Evolutionary conservation across 805 yeast species (phyloP).

Genomic region (Ogataea siamensis): DNA sequence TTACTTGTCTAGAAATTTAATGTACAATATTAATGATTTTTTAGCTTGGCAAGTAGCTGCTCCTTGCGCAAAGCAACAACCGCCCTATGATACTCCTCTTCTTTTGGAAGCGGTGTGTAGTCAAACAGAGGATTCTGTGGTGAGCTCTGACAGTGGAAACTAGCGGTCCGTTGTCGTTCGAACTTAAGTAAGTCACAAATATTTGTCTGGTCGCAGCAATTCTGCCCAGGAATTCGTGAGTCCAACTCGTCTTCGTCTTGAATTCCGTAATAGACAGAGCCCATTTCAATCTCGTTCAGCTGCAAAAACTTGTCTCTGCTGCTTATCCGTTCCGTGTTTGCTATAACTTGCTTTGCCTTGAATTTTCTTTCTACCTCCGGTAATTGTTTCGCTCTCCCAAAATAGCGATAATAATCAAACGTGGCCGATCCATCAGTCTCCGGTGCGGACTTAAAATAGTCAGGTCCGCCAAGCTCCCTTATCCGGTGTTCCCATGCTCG

Average conservation of each 20-base stretch:
- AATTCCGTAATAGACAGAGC: conserved; percentile 44
- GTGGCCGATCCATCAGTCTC: conserved; percentile 9
- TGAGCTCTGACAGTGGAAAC: neutral
- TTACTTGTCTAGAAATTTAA: conserved; percentile 16
- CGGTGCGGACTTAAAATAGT: conserved; percentile 40
- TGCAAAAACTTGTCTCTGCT: conserved; percentile 28
- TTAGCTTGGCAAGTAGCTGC: conserved; percentile 42
- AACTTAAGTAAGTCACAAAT: neutral
- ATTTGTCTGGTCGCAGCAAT: too few relatives aligned
- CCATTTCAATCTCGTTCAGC: conserved; percentile 23
- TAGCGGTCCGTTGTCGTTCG: neutral
- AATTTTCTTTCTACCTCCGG: conserved; percentile 63
- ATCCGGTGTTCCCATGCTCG: conserved; percentile 79
- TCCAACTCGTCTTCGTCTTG: conserved; percentile 27
- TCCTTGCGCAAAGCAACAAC: conserved; percentile 45
- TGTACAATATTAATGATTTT: conserved; percentile 19
- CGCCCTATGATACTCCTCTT: conserved; percentile 43
- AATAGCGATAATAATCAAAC: conserved; percentile 64
- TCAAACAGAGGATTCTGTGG: conserved; percentile 11
- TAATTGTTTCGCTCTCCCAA: conserved; percentile 79
- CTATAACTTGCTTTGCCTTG: too few relatives aligned
- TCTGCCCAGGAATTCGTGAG: neutral
- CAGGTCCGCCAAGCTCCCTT: conserved; percentile 69
- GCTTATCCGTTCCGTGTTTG: too few relatives aligned
- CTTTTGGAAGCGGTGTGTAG: conserved; percentile 31